These are phyloP conservation scores for Isatis tinctoria DNA, from an alignment of 345 rosid species.

Conservation along the genomic window DNA sequence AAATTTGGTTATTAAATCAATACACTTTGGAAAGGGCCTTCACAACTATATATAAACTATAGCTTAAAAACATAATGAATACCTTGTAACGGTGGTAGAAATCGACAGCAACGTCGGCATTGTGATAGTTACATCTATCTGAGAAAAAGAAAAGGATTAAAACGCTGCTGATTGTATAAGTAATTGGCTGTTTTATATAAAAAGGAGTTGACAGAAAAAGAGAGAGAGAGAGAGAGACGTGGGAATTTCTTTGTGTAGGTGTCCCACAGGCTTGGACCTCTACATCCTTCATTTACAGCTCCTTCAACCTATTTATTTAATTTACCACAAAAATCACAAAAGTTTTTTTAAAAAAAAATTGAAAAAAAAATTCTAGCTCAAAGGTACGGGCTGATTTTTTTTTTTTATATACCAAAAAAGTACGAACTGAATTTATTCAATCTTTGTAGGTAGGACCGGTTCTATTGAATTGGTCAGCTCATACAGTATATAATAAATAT, in stretches of 20 bases:
- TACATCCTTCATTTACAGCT: constrained; percentile 30
- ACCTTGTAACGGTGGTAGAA: constrained; percentile 51
- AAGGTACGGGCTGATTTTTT: not conserved
- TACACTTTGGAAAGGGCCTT: not conserved
- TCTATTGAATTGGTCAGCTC: not conserved
- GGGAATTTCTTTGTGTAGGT: constrained; percentile 30
- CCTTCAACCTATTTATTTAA: constrained; percentile 34
- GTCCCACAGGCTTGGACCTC: constrained; percentile 41
- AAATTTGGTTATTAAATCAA: not conserved
- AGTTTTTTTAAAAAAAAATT: not conserved
- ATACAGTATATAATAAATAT: not conserved
- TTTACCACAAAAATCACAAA: constrained; percentile 5
- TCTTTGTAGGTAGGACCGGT: not conserved
- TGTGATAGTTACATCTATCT: constrained; percentile 40
- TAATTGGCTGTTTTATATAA: not conserved
- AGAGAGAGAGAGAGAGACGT: constrained; percentile 11
- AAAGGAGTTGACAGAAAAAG: not conserved
- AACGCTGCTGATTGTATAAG: not conserved
- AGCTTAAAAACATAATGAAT: not conserved
- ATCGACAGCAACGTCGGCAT: constrained; percentile 47
- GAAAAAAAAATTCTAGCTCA: not conserved
- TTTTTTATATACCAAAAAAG: not conserved
- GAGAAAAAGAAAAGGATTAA: not conserved
- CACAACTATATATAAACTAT: not conserved
- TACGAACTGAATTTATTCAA: not conserved